Conservation (phyloP, 345 rosid genomes). For the Arabis hirsuta region DNA sequence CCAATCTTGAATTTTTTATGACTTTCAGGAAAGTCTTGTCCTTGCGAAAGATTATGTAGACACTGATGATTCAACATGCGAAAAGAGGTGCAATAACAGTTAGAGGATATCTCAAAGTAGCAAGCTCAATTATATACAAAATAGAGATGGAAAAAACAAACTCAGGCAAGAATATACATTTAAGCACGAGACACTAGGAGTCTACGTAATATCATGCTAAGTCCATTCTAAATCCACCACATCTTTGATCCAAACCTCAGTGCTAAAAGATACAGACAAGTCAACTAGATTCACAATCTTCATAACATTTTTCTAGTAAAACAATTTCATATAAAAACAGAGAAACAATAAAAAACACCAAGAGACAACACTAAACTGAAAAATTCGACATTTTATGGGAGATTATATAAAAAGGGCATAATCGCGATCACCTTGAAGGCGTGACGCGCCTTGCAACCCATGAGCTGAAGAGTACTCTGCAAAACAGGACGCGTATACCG, state of each 20-base stretch:
- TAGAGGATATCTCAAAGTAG: not conserved
- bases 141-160: not conserved
- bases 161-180: not conserved
- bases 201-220: not conserved
- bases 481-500: slow-evolving; percentile 86
- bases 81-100: not conserved
- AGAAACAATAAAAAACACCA: not conserved
- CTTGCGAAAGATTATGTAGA: not conserved
- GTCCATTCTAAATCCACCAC: slow-evolving; percentile 24
- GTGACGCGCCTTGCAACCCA: slow-evolving; percentile 98
- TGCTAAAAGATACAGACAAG: not conserved
- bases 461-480: slow-evolving; percentile 96
- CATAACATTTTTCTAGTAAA: not conserved
- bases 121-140: slow-evolving; percentile 14
- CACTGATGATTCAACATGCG: not conserved
- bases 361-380: not conserved
- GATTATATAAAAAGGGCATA: not conserved
- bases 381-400: not conserved
- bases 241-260: slow-evolving; percentile 1
- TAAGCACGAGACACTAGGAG: not conserved
- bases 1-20: not conserved
- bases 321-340: not conserved
- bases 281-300: slow-evolving; percentile 8
- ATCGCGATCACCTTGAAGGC: slow-evolving; percentile 79
- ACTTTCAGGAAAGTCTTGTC: not conserved